Base-by-base conservation (phyloP, 768 basidiomycete genomes). In the Austroboletus eburneus region DNA sequence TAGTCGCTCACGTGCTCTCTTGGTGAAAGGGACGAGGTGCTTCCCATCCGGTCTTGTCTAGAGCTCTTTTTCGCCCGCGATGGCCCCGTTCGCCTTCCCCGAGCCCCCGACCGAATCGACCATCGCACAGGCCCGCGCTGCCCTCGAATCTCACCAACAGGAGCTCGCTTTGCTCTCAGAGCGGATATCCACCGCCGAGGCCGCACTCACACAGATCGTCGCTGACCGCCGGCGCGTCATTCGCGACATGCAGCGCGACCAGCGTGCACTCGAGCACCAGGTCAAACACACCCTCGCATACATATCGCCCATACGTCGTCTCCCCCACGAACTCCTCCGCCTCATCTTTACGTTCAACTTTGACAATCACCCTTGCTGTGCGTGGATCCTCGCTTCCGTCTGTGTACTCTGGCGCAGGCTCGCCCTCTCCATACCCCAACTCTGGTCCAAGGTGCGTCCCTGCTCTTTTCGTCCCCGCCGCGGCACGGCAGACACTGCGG, bases 401-500 rank as follows among this genome's bases (percentile, higher is more conserved):
- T 87, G 79, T 52, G 60, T 72, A 7, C 67, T 75, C 14, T 90
- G 87, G 87, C 72, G 87, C 43, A 70, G 74, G 42, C 70, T 86
- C 34, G 78, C 78, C 3, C 66, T 89, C 24, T 69, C 74, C 18
- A 85, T 85, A 64, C 87, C 87, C 5, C 72, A 57, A 34, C 64
- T 90, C 35, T 90, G 87, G 87, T 85, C 85, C 39, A 88, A 85
- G 74, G 86, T 87, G 57, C 67, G 75, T 71, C 4, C 18, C 50
- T 17, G 34, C 46, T 51, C 30, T 39, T 30, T 34, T 45, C 27
- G 27, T 16, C 2, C 16, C 5, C 20, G 29, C 41, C 34, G 39
- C 30, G 24, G 27, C 38, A 23, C 38, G 33, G 39, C 18, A 14
- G 30, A 13, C 9, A 32, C 14, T 32, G 38, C 44, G 17, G 21